Evolutionary conservation across 768 basidiomycete species (phyloP), one percentile per base, ranked within the genome.

Genomic region (Phylloporus arenicola): DNA sequence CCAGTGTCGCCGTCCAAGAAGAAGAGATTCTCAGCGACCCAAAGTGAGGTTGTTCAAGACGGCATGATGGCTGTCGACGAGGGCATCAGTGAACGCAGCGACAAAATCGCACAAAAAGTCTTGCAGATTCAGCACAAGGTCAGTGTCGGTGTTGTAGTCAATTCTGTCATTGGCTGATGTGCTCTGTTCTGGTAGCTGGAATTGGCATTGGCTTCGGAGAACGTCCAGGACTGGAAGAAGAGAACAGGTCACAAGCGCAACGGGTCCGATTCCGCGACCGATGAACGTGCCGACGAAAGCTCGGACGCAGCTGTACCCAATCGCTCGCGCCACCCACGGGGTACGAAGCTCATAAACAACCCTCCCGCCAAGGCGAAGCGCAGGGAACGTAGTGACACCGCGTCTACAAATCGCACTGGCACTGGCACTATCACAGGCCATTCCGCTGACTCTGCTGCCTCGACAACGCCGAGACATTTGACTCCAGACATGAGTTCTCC

Each of bases 121-220:
- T 62, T 87, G 43, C 82, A 87, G 67, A 94, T 96, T 51, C 92
- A 95, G 70, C 83, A 88, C 56, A 95, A 94, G 81, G 92, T 92
- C 39, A 48, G 74, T 67, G 22, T 24, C 29, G n/a, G 19, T 43
- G 4, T 46, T n/a, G n/a, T 22, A 19, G 3, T 44, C 37, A 39
- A 11, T 33, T 16, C 22, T 17, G 16, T 19, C 19, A 47, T 47
- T 30, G 37, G 13, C 30, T 63, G 31, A 62, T 38, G 45, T n/a
- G 49, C 17, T 35, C 33, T 22, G 3, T 27, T 37, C 30, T 52
- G 22, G 44, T 53, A 92, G 90, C 73, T 93, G 48, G 91, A 92
- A 65, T 76, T 73, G 33, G 90, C 90, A 4, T 68, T 92, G 39
- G 74, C 81, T 11, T 69, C 79, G 8, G 88, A 89, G 33, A 79